Base-by-base conservation (phyloP, 1,284 basidiomycete species). In the Heterobasidion irregulare region DNA sequence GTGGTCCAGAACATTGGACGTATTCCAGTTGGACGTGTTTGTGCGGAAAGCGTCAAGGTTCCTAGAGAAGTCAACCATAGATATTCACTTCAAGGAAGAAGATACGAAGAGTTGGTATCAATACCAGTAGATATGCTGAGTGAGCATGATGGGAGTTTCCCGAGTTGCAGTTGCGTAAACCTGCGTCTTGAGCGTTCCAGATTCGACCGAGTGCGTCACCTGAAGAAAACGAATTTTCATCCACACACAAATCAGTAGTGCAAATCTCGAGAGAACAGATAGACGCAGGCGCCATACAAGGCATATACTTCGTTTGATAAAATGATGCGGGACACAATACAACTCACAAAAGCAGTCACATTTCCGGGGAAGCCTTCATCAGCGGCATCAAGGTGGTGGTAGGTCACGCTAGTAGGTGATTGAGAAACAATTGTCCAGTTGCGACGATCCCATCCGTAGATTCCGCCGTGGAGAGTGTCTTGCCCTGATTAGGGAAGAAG, bases 61-160 rank as follows among this genome's bases (percentile, higher is more conserved):
- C 75, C 76, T 77, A 54, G 6, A 5, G 5, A 6, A 26, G 26
- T 6, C 26, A 26, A 26, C 6, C 4, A 5, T 26, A 26, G 4
- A 26, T 26, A 6, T 26, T 26, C 26, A 26, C 4, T 9, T 43
- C n/a, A 34, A 38, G 6, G 33, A 18, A 35, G 8, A 12, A 13
- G 43, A 47, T 34, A n/a, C 9, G 32, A 50, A 26, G 46, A 33
- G 5, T 41, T 8, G 34, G 5, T 26, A n/a, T 8, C n/a, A 15
- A 50, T 53, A 77, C 78, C 78, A 82, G 64, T 76, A 83, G 50
- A 74, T 72, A 65, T 77, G 80, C 62, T 76, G 77, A 2, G 78
- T 82, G 13, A 80, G 64, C 79, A 83, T 81, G 54, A 83, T 78
- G 0, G 80, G 81, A 1, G 81, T 83, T 70, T 75, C 67, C 61